Percentiles rank a stretch among this genome's conserved stretches.
Conservation (phyloP, 768 basidiomycete species). For the Rhizopogon salebrosus region DNA sequence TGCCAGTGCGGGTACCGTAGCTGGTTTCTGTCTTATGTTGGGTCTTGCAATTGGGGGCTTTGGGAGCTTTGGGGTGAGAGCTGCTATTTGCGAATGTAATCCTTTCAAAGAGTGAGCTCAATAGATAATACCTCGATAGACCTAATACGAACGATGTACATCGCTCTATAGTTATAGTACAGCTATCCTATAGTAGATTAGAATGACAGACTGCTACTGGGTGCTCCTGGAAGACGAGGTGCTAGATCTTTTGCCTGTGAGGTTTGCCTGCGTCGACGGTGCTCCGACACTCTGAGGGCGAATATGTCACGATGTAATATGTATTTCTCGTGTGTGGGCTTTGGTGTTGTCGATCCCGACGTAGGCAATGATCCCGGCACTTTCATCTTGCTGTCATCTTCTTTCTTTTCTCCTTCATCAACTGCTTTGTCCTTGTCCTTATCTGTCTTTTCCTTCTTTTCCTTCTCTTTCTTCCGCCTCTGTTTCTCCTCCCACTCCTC, state of each 20-base stretch:
- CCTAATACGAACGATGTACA: not conserved
- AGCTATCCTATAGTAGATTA: not conserved
- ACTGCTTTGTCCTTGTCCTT: slow-evolving; percentile 22
- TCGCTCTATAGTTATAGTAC: not conserved
- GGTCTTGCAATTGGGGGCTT: slow-evolving; percentile 75
- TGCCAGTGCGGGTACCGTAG: slow-evolving; percentile 79
- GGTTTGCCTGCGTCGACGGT: slow-evolving; percentile 62
- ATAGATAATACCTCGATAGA: not conserved
- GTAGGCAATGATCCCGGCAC: slow-evolving; percentile 21
- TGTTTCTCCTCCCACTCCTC: slow-evolving; percentile 78
- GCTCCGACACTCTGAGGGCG: slow-evolving; percentile 71
- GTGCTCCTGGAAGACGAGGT: slow-evolving; percentile 65
- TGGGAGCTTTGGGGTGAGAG: slow-evolving; percentile 75
- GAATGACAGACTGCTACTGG: slow-evolving; percentile 25
- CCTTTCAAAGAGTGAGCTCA: slow-evolving; percentile 43
- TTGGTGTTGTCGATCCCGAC: slow-evolving; percentile 27
- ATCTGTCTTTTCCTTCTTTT: slow-evolving; percentile 44
- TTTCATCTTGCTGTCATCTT: slow-evolving; percentile 23
- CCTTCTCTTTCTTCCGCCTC: slow-evolving; percentile 51
- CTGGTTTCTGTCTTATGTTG: slow-evolving; percentile 71
- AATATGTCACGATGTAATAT: slow-evolving; percentile 82
- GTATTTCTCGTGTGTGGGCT: slow-evolving; percentile 65
- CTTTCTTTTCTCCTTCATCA: slow-evolving; percentile 33
- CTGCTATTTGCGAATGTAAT: slow-evolving; percentile 65
- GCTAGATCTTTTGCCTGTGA: slow-evolving; percentile 66